These are phyloP conservation scores for Monosporascus sp. DNA, from an alignment of 2,329 filamentous ascomycete species.

Conservation along the genomic window DNA sequence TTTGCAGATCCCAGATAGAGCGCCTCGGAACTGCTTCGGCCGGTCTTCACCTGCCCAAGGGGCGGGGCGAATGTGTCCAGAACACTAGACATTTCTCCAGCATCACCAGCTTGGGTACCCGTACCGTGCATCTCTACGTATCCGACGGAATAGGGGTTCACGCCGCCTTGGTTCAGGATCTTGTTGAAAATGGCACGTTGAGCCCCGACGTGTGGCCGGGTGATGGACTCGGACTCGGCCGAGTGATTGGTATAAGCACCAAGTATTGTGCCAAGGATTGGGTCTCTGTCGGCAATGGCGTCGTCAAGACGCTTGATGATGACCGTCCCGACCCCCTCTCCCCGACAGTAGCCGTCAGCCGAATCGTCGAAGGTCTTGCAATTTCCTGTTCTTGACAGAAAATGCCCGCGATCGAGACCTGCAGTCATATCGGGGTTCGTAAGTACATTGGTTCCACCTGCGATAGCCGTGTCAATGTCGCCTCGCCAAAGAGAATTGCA, in stretches of 20 bases:
- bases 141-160: slow-evolving; percentile 48
- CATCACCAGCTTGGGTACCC: slow-evolving; percentile 65
- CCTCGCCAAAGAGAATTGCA: slow-evolving; percentile 58
- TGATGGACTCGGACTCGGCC: slow-evolving; percentile 64
- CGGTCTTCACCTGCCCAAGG: too few relatives aligned
- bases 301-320: slow-evolving; percentile 16
- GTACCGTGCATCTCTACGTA: slow-evolving; percentile 68
- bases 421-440: slow-evolving; percentile 61
- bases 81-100: slow-evolving; percentile 59
- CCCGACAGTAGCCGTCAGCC: slow-evolving; percentile 39
- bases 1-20: too few relatives aligned
- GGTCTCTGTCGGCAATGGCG: slow-evolving; percentile 14
- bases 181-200: slow-evolving; percentile 57
- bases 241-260: slow-evolving; percentile 66
- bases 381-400: slow-evolving; percentile 42
- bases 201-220: slow-evolving; percentile 58
- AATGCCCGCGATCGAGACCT: slow-evolving; percentile 56
- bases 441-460: slow-evolving; percentile 57
- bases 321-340: slow-evolving; percentile 7
- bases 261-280: slow-evolving; percentile 51
- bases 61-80: slow-evolving; percentile 51
- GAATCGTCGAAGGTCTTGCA: slow-evolving; percentile 41
- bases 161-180: slow-evolving; percentile 50
- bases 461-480: slow-evolving; percentile 58
- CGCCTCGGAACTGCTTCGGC: too few relatives aligned